Base-by-base conservation (phyloP, 2,329 filamentous ascomycete genomes). In the Colletotrichum sublineola region DNA sequence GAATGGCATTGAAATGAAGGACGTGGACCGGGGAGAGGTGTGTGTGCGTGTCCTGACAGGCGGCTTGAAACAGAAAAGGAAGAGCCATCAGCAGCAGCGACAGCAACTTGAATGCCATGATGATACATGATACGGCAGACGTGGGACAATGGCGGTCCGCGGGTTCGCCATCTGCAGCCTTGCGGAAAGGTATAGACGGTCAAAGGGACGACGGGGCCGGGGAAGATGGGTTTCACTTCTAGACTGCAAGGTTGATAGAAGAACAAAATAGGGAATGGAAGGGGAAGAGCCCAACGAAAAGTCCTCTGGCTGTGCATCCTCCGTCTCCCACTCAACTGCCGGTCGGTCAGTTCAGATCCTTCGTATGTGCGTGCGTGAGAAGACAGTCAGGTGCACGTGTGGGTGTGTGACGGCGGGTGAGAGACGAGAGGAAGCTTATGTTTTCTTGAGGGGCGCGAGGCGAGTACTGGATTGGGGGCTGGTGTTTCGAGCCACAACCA, bases 1-100 rank as follows among this genome's bases (percentile, higher is more conserved):
- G 69, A 72, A 72, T 72, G 66, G 66, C 46, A 60, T 68, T 61
- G 53, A 40, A 69, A 64, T 42, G 55, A 64, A 57, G 20, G 33
- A 48, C 52, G 14, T 18, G 33, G 2, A 20, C n/a, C 14, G 9
- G 46, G 33, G 46, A 52, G n/a, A 24, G 24, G 24, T 24, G 24
- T 24, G 24, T 24, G 24, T 24, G 14, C 24, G 46, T 6, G 14
- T 40, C 50, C 46, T 63, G 46, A 52, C 7, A 63, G 42, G 18
- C n/a, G 42, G 29, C 20, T 15, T 60, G 24, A 38, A 6, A 31
- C 7, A 29, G 38, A 20, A 44, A 15, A 31, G 8, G 38, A 18
- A 11, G 38, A 31, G 56, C 14, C 56, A 44, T n/a, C 56, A 44
- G n/a, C 38, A 24, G 3, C 38, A 38, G 20, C 24, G 12, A 29